phyloP scores from a whole-genome alignment of 1,284 basidiomycete genomes.

The Boletellus deceptivus region DNA sequence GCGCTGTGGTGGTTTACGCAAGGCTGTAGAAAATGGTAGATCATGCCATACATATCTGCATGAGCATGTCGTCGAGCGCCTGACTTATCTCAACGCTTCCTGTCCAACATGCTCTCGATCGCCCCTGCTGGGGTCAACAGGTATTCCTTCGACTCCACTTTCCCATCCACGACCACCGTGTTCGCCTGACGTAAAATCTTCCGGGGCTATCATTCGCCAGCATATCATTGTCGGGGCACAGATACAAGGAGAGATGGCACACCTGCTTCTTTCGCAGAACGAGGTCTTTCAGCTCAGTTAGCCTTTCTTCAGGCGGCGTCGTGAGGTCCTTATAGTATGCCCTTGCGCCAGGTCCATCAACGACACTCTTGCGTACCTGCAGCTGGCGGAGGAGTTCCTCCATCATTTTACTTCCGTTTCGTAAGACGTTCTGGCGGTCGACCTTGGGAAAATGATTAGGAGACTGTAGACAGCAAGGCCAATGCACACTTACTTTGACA shows the following conservation, averaged over 20 bases:
- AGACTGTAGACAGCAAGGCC: neutral
- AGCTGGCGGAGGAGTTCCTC: slow-evolving; percentile 75
- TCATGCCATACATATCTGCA: too few relatives aligned
- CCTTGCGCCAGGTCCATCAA: slow-evolving; percentile 73
- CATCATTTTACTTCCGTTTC: slow-evolving; percentile 59
- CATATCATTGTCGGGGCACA: neutral
- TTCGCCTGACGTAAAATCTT: slow-evolving; percentile 84
- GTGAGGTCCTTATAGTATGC: slow-evolving; percentile 75
- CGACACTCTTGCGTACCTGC: slow-evolving; percentile 80
- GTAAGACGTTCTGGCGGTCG: slow-evolving; percentile 65
- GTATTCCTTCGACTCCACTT: slow-evolving; percentile 77
- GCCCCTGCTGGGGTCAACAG: slow-evolving; percentile 66
- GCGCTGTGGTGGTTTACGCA: too few relatives aligned
- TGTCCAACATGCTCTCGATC: slow-evolving; percentile 79
- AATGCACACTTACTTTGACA: slow-evolving; percentile 51
- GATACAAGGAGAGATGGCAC: slow-evolving; percentile 21
- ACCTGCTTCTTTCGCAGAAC: slow-evolving; percentile 80
- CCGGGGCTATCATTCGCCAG: slow-evolving; percentile 50
- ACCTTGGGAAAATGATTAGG: slow-evolving; percentile 42
- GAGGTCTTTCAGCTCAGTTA: slow-evolving; percentile 73
- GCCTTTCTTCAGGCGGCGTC: slow-evolving; percentile 67
- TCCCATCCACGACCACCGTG: slow-evolving; percentile 61
- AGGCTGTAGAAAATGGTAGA: too few relatives aligned
- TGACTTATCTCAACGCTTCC: slow-evolving; percentile 45
- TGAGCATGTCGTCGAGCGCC: too few relatives aligned